phyloP scores from a whole-genome alignment of 2,329 filamentous ascomycete genomes.

The Ascomycota sp. region DNA sequence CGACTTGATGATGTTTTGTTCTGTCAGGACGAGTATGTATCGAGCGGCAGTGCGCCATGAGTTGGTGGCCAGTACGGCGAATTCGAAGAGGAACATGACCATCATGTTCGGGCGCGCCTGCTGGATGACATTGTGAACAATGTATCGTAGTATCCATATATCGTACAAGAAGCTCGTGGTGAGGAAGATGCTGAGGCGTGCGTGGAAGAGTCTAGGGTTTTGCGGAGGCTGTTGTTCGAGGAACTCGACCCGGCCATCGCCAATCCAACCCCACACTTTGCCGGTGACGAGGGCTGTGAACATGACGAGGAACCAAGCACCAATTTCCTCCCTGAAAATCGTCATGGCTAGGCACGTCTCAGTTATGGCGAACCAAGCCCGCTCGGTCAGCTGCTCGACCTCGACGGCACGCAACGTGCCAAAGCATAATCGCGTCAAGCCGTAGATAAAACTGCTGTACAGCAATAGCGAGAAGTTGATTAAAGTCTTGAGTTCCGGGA shows the following conservation, averaged over 20 bases:
- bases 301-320: conserved; percentile 90
- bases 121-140: conserved; percentile 62
- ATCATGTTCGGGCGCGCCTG: conserved; percentile 94
- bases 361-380: conserved; percentile 93
- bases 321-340: conserved; percentile 87
- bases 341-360: conserved; percentile 97
- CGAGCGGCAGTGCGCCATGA: conserved; percentile 61
- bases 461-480: conserved; percentile 76
- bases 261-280: conserved; percentile 98
- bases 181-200: conserved; percentile 60
- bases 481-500: conserved; percentile 40
- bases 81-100: conserved; percentile 99
- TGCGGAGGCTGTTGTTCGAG: conserved; percentile 86
- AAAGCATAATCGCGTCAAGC: conserved; percentile 75
- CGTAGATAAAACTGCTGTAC: conserved; percentile 65
- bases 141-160: conserved; percentile 59
- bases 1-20: conserved; percentile 51
- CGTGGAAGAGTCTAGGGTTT: conserved; percentile 76
- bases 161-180: conserved; percentile 64
- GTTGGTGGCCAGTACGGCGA: conserved; percentile 65
- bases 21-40: conserved; percentile 60
- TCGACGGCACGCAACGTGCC: conserved; percentile 81
- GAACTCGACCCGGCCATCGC: conserved; percentile 80
- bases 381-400: conserved; percentile 91
- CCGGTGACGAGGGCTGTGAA: conserved; percentile 81